Evolutionary conservation across 1,139 yeast genomes (phyloP), one percentile per base, ranked within the genome.

Genomic region (Candida mesenterica): DNA sequence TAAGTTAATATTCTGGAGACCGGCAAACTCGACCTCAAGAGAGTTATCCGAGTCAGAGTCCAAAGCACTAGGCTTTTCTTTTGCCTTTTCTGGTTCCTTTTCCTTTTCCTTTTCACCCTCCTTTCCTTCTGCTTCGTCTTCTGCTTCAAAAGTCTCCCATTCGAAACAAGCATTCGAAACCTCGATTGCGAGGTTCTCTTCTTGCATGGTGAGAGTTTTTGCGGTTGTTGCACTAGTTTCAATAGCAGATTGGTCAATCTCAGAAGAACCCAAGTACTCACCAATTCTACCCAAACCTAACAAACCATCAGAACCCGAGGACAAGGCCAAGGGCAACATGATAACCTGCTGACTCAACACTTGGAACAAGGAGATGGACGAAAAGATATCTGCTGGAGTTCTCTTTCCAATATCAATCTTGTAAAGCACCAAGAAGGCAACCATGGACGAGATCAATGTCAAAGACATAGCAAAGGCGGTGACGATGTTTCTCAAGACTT

Each of bases 351-450:
- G 65, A 4, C 79, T 55, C 44, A 75, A 64, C 24, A 79, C 72
- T 46, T 81, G 81, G 65, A 88, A 89, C 38, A 86, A 69, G 0
- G 94, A 75, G 36, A 89, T 66, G 9, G 96, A 82, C 0, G 96
- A 76, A 53, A 89, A 89, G n/a, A 88, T 78, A 24, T 73, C 64
- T 2, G 88, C 90, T 1, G 95, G 82, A 41, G 70, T 68, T 44
- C 77, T 70, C n/a, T 51, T 52, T 16, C 67, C 59, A 44, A 43
- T 35, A 10, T 46, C 50, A 4, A 79, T 61, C 28, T 73, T 79
- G 46, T 81, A 82, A 46, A 85, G 62, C 0, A 80, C 81, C 45
- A 88, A 74, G 52, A 88, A 89, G 0, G 96, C 74, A 2, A 80
- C 68, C 74, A 84, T 70, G 3, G 94, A 82, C 1, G 90, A 77